phyloP scores from a whole-genome alignment of 2,329 filamentous ascomycete species.

The Neofusicoccum parvum region DNA sequence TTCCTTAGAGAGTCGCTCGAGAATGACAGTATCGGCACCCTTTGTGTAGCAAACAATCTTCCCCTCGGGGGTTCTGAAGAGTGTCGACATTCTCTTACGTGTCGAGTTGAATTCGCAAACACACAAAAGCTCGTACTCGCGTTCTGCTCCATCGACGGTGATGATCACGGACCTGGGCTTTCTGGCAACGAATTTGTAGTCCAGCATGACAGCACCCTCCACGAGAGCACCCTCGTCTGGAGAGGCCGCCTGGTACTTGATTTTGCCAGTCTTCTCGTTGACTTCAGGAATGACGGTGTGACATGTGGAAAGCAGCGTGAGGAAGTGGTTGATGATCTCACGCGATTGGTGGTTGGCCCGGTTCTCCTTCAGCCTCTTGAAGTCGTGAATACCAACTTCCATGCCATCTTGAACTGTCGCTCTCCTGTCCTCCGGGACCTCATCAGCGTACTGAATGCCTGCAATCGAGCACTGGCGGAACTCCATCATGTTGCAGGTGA shows the following conservation, averaged over 20 bases:
- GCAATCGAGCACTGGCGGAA: conserved; percentile 94
- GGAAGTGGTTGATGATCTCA: conserved; percentile 77
- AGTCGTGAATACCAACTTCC: conserved; percentile 81
- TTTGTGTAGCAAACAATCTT: conserved; percentile 95
- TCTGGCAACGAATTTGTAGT: conserved; percentile 87
- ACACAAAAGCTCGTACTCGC: conserved; percentile 86
- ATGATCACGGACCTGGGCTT: conserved; percentile 89
- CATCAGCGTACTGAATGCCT: conserved; percentile 90
- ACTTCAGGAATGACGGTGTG: conserved; percentile 97
- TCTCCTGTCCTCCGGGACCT: conserved; percentile 86
- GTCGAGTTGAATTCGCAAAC: conserved; percentile 99
- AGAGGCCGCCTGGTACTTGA: conserved; percentile 97
- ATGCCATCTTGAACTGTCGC: conserved; percentile 76
- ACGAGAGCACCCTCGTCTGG: conserved; percentile 97
- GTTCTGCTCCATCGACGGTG: conserved; percentile 68
- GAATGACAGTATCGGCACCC: conserved; percentile 94
- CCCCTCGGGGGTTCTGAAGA: conserved; percentile 94
- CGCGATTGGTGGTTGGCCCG: conserved; percentile 61
- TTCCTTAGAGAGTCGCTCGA: conserved; percentile 82
- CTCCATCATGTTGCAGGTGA: conserved; percentile 99
- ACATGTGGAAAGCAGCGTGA: conserved; percentile 83
- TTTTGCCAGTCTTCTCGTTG: conserved; percentile 70
- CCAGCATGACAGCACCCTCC: conserved; percentile 80
- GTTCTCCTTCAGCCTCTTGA: conserved; percentile 73
- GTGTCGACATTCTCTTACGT: conserved; percentile 95